These are phyloP conservation scores for Stipa capillata DNA, from an alignment of 176 grass and related monocot species.

Conservation along the genomic window DNA sequence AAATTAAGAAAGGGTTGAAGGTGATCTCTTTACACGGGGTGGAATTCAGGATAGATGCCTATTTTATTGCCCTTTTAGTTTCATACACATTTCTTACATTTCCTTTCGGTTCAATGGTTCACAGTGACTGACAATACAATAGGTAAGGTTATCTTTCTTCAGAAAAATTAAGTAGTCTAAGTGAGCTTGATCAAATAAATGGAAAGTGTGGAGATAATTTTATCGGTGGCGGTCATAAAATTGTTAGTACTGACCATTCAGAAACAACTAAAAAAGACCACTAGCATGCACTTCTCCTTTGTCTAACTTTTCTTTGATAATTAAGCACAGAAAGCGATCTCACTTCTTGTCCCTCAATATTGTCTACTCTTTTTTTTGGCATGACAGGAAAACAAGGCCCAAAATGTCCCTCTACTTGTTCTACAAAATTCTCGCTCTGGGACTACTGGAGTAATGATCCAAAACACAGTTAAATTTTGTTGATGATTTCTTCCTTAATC, in stretches of 20 bases:
- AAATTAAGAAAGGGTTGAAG: too few relatives aligned
- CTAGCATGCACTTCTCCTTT: background rate
- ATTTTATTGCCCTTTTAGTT: too few relatives aligned
- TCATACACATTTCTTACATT: background rate
- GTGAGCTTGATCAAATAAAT: background rate
- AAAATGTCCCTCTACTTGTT: slow-evolving; percentile 56
- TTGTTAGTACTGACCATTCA: background rate
- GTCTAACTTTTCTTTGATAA: background rate
- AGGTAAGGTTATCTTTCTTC: too few relatives aligned
- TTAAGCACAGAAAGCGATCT: background rate
- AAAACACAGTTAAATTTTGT: background rate
- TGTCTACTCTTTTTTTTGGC: background rate
- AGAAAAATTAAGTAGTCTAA: too few relatives aligned
- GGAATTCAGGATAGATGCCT: too few relatives aligned
- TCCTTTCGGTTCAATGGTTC: background rate
- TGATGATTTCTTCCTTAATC: background rate
- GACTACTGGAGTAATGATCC: slow-evolving; percentile 60
- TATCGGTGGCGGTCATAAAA: background rate
- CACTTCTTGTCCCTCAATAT: background rate
- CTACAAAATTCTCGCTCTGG: slow-evolving; percentile 65
- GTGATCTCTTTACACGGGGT: too few relatives aligned
- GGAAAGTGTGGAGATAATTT: too few relatives aligned
- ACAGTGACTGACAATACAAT: too few relatives aligned
- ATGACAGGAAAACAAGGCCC: slow-evolving; percentile 65
- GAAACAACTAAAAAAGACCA: background rate